A percentile compares a stretch with the other conserved stretches of the same genome.
Evolutionary conservation across 148 eudicot species (phyloP).

Genomic region (Camellia granthamiana): DNA sequence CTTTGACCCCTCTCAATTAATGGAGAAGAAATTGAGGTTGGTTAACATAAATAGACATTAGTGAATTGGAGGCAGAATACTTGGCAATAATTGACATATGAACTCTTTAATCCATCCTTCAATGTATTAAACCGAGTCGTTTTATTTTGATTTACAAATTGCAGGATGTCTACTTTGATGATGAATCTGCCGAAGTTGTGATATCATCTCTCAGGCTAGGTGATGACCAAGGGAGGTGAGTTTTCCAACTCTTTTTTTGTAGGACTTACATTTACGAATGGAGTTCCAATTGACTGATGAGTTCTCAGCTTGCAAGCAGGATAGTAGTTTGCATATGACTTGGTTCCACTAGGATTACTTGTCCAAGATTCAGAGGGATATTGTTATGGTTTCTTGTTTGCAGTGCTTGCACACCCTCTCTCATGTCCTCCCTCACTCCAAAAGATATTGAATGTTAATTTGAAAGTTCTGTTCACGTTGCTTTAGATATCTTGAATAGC

Average conservation of each 20-base stretch:
- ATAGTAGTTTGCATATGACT: background rate
- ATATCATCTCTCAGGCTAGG: constrained; percentile 93
- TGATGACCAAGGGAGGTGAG: constrained; percentile 95
- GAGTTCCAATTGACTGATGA: background rate
- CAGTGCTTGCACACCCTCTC: background rate
- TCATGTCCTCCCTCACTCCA: background rate
- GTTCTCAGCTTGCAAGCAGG: background rate
- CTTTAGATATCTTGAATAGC: background rate
- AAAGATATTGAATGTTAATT: background rate
- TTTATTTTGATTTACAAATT: constrained; percentile 9
- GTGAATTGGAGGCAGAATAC: background rate
- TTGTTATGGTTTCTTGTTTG: background rate
- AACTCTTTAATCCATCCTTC: background rate
- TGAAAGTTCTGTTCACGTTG: background rate
- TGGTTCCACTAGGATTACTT: background rate
- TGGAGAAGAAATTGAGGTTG: background rate
- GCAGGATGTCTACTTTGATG: constrained; percentile 93
- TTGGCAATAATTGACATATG: background rate
- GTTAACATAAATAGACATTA: background rate
- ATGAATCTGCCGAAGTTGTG: constrained; percentile 96
- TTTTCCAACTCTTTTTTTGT: constrained; percentile 8
- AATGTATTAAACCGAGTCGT: background rate
- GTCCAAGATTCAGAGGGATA: background rate
- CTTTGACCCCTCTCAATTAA: background rate
- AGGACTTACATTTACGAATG: background rate